Percentiles rank a stretch among this genome's conserved stretches.
Conservation (phyloP, 2,329 filamentous ascomycete species). For the Pezicula rhizophila region DNA sequence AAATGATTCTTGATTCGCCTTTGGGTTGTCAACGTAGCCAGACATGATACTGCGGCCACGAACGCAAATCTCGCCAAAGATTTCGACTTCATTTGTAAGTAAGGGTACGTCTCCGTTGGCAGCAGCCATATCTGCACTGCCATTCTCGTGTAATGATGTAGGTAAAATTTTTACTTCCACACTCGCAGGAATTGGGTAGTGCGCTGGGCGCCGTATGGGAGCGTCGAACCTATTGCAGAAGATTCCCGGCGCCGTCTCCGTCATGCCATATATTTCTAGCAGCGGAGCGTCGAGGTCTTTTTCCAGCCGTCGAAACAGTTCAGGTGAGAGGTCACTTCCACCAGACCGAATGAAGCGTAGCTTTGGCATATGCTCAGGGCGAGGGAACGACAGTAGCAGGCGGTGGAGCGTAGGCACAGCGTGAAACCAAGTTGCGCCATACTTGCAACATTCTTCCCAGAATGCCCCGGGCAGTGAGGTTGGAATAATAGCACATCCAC, state of each 20-base stretch:
- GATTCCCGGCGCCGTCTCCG: too few relatives aligned
- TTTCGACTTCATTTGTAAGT: too few relatives aligned
- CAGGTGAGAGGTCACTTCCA: conserved; percentile 74
- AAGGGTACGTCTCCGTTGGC: too few relatives aligned
- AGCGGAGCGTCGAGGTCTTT: conserved; percentile 67
- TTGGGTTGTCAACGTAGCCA: conserved; percentile 82
- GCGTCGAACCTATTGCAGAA: too few relatives aligned
- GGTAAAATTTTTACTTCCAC: too few relatives aligned
- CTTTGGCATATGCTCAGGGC: conserved; percentile 56
- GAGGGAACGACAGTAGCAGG: conserved; percentile 66
- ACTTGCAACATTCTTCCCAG: conserved; percentile 64
- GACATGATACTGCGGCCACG: conserved; percentile 73
- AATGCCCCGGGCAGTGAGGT: conserved; percentile 72
- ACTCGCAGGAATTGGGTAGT: too few relatives aligned
- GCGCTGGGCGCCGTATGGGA: too few relatives aligned
- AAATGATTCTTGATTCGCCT: too few relatives aligned
- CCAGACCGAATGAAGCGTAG: conserved; percentile 82
- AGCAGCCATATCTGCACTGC: too few relatives aligned
- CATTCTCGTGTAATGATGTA: too few relatives aligned
- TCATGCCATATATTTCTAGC: conserved; percentile 80
- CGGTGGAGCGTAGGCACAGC: conserved; percentile 83
- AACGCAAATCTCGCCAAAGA: conserved; percentile 73
- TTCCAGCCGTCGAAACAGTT: conserved; percentile 71
- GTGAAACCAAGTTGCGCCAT: conserved; percentile 80
- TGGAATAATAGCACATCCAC: conserved; percentile 70